Evolutionary conservation across 192 early-diverging fungal species (phyloP).

Genomic region (Anaeromyces robustus): DNA sequence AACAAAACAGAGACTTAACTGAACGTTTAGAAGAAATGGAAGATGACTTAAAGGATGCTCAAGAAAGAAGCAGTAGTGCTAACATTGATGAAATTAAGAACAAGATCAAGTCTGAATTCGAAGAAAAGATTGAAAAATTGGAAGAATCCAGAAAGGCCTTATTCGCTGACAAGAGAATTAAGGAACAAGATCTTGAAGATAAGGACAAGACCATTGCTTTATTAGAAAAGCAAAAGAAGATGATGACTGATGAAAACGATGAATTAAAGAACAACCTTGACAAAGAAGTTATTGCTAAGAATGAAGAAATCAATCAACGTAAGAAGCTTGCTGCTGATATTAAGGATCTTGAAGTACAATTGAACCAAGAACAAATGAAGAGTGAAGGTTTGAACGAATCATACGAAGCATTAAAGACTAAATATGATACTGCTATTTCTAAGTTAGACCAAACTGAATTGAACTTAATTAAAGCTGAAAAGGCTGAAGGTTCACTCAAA

Average conservation of each 20-base stretch:
- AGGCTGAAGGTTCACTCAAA: conserved; percentile 44
- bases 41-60: conserved; percentile 35
- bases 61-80: conserved; percentile 16
- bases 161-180: conserved; percentile 55
- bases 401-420: conserved; percentile 29
- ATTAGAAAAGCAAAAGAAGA: conserved; percentile 43
- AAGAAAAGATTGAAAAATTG: conserved; percentile 55
- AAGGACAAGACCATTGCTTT: conserved; percentile 51
- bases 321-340: conserved; percentile 38
- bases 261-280: conserved; percentile 46
- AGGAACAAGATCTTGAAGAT: conserved; percentile 65
- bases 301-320: conserved; percentile 37
- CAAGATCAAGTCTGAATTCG: conserved; percentile 47
- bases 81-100: conserved; percentile 34
- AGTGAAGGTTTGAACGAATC: conserved; percentile 35
- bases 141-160: conserved; percentile 70
- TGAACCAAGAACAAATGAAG: conserved; percentile 45
- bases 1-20: conserved; percentile 34
- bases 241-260: conserved; percentile 41
- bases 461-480: conserved; percentile 56
- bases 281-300: conserved; percentile 41
- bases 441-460: conserved; percentile 54
- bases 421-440: conserved; percentile 29
- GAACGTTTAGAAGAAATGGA: conserved; percentile 31
- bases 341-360: conserved; percentile 39